Percentiles rank a stretch among this genome's conserved stretches.
phyloP scores from a whole-genome alignment of 257 asterid genomes.

The Hygrophila difformis region DNA sequence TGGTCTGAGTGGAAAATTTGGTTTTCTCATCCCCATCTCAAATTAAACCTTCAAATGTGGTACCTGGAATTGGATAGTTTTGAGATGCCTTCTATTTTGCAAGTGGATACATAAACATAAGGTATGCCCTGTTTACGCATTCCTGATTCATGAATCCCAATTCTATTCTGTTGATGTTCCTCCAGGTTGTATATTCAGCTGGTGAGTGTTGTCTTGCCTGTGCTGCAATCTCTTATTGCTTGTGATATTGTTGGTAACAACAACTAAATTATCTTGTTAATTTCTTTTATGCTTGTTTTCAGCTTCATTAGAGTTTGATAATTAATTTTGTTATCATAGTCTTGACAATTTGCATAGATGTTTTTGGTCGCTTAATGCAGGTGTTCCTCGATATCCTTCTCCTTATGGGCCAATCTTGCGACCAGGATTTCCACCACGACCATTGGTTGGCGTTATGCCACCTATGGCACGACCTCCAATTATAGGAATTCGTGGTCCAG shows the following conservation, averaged over 20 bases:
- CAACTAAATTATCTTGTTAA: conserved; percentile 42
- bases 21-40: conserved; percentile 38
- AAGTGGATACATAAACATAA: conserved; percentile 62
- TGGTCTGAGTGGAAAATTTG: conserved; percentile 39
- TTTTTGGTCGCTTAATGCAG: conserved; percentile 61
- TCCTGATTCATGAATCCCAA: conserved; percentile 53
- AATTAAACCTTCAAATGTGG: conserved; percentile 41
- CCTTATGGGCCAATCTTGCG: conserved; percentile 60
- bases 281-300: conserved; percentile 30
- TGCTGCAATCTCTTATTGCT: conserved; percentile 90
- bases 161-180: conserved; percentile 58
- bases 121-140: conserved; percentile 63
- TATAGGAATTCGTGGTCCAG: conserved; percentile 62
- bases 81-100: conserved; percentile 42
- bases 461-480: conserved; percentile 69
- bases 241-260: conserved; percentile 77
- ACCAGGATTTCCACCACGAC: conserved; percentile 66
- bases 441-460: conserved; percentile 55
- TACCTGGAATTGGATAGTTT: conserved; percentile 51
- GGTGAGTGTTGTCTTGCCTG: conserved; percentile 91
- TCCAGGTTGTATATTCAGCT: conserved; percentile 92
- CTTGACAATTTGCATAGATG: conserved; percentile 74
- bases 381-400: conserved; percentile 61
- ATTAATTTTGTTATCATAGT: conserved; percentile 24
- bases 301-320: conserved; percentile 13